These are phyloP conservation scores for Ambrosia trifida DNA, from an alignment of 129 eudicot species.

Conservation along the genomic window DNA sequence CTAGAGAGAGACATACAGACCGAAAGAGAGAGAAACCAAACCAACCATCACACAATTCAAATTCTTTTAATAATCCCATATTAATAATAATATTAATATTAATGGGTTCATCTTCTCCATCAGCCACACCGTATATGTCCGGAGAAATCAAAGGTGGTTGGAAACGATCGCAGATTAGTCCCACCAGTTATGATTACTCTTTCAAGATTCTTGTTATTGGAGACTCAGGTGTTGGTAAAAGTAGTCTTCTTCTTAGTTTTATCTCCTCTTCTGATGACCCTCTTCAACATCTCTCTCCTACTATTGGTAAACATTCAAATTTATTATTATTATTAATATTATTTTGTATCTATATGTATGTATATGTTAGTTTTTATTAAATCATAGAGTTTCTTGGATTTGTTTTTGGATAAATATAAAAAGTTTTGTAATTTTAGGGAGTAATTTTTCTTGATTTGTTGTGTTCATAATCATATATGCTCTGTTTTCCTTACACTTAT, in stretches of 20 bases:
- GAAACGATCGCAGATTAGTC: slow-evolving; percentile 41
- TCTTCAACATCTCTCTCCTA: slow-evolving; percentile 65
- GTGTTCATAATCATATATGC: neutral
- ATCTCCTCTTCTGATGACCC: slow-evolving; percentile 39
- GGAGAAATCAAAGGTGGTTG: slow-evolving; percentile 34
- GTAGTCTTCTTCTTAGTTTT: slow-evolving; percentile 77
- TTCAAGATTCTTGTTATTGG: slow-evolving; percentile 81
- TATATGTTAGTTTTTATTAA: too few species aligned
- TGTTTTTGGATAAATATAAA: neutral
- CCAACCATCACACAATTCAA: slow-evolving; percentile 19
- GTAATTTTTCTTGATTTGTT: slow-evolving; percentile 3
- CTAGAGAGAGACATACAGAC: slow-evolving; percentile 11
- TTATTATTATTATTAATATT: neutral
- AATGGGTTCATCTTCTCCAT: slow-evolving; percentile 47
- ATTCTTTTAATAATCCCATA: neutral
- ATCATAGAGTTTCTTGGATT: neutral
- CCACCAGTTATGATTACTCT: slow-evolving; percentile 69
- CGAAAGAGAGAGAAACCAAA: slow-evolving; percentile 16
- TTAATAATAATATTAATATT: neutral
- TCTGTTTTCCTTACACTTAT: neutral
- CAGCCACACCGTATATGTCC: slow-evolving; percentile 28
- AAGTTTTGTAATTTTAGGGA: neutral
- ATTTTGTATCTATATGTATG: neutral
- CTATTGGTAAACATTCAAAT: slow-evolving; percentile 51
- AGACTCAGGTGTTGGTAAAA: slow-evolving; percentile 88